These are phyloP conservation scores for Euphrasia confusa DNA, from an alignment of 257 asterid genomes.

Conservation along the genomic window DNA sequence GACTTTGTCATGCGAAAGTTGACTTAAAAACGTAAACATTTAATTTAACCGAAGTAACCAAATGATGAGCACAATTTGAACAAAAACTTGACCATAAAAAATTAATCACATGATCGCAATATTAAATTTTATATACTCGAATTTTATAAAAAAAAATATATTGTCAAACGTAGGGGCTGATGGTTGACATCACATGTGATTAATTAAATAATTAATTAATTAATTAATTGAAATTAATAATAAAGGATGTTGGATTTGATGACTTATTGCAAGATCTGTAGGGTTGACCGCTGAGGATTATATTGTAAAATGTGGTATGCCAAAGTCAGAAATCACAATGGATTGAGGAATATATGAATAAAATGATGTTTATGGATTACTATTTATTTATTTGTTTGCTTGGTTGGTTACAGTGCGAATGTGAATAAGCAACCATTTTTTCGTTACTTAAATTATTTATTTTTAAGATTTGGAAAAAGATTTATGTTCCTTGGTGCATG, in stretches of 20 bases:
- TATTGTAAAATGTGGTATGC: background rate
- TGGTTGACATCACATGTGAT: background rate
- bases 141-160: too few relatives aligned
- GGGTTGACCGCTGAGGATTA: constrained; percentile 27
- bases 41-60: too few relatives aligned
- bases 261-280: constrained; percentile 7
- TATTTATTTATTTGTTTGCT: background rate
- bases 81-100: background rate
- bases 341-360: background rate
- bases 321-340: constrained; percentile 18
- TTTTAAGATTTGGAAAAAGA: constrained; percentile 22
- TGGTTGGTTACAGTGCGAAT: constrained; percentile 22
- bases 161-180: constrained; percentile 5
- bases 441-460: background rate
- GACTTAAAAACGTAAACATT: too few relatives aligned
- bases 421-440: constrained; percentile 19
- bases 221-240: background rate
- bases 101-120: background rate
- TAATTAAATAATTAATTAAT: constrained; percentile 13
- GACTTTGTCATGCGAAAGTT: too few relatives aligned
- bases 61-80: too few relatives aligned
- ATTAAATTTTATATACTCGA: background rate
- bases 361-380: too few relatives aligned
- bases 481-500: constrained; percentile 27
- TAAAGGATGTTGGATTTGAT: constrained; percentile 17